A percentile compares a stretch with the other conserved stretches of the same genome.
Conservation (phyloP, 306 rosid genomes). For the Medicago lupulina region DNA sequence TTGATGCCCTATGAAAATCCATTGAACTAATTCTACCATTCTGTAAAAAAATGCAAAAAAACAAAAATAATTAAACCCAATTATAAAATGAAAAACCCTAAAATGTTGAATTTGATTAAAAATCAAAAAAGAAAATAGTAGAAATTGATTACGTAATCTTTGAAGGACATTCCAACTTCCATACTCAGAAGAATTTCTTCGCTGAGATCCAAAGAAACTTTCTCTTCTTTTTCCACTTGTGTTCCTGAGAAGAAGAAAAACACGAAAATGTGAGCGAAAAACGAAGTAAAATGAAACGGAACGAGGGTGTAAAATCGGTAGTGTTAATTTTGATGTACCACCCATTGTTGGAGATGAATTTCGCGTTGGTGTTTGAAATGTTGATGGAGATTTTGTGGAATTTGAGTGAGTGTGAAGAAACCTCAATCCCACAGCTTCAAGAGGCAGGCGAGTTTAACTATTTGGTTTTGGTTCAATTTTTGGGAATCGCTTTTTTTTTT, state of each 20-base stretch:
- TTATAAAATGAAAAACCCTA: background rate
- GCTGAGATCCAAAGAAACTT: slow-evolving; percentile 86
- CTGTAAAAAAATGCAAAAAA: slow-evolving; percentile 47
- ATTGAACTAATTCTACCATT: slow-evolving; percentile 86
- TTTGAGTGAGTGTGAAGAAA: background rate
- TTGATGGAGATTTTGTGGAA: background rate
- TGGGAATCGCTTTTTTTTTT: no score
- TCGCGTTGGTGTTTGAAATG: background rate
- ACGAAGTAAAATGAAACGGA: background rate
- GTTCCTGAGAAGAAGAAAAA: slow-evolving; percentile 50
- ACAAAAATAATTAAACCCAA: background rate
- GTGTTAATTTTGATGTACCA: slow-evolving; percentile 45
- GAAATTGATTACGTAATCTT: slow-evolving; percentile 71
- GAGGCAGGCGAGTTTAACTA: background rate
- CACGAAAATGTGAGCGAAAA: slow-evolving; percentile 1
- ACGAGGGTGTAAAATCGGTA: background rate
- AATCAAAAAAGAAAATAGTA: background rate
- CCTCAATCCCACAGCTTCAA: background rate
- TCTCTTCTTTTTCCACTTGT: slow-evolving; percentile 83
- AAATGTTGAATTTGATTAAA: background rate
- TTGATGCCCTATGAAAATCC: slow-evolving; percentile 87
- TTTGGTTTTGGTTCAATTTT: no score
- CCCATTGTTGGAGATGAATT: slow-evolving; percentile 50
- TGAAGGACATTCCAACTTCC: slow-evolving; percentile 97
- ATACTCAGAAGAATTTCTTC: slow-evolving; percentile 95